These are phyloP conservation scores for Cucurbita argyrosperma DNA, from an alignment of 306 rosid species.

Conservation along the genomic window DNA sequence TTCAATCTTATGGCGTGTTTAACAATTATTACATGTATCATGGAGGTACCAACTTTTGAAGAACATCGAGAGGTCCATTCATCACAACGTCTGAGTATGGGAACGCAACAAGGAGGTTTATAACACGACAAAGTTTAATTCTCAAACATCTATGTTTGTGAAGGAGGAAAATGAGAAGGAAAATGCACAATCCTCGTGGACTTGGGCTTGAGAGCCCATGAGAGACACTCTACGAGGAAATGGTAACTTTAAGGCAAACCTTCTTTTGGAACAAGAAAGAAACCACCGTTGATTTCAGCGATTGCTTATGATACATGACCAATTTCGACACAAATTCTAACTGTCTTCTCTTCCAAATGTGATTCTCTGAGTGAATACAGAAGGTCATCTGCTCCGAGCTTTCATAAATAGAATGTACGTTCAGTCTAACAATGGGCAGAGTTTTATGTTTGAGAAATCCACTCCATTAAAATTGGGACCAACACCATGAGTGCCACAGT, in stretches of 20 bases:
- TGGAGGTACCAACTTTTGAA: neutral
- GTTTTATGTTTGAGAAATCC: no score
- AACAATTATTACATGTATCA: neutral
- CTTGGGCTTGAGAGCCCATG: conserved; percentile 30
- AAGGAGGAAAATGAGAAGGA: conserved; percentile 15
- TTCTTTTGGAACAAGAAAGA: no score
- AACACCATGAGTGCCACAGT: neutral
- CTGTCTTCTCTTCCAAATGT: no score
- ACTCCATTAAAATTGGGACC: no score
- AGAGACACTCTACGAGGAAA: neutral
- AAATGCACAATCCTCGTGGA: conserved; percentile 19
- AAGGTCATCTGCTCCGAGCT: no score
- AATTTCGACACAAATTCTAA: neutral
- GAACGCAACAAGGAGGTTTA: no score
- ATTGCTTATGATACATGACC: no score
- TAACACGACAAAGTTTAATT: conserved; percentile 43
- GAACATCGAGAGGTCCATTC: neutral
- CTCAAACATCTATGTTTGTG: conserved; percentile 37
- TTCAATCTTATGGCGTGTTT: neutral
- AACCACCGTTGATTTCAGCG: no score
- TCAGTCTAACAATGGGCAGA: no score
- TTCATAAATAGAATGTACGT: no score
- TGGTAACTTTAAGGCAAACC: no score
- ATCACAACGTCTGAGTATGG: neutral
- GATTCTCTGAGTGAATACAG: no score